Base-by-base conservation (phyloP, 768 basidiomycete genomes). In the Lepiota brunneoincarnata region DNA sequence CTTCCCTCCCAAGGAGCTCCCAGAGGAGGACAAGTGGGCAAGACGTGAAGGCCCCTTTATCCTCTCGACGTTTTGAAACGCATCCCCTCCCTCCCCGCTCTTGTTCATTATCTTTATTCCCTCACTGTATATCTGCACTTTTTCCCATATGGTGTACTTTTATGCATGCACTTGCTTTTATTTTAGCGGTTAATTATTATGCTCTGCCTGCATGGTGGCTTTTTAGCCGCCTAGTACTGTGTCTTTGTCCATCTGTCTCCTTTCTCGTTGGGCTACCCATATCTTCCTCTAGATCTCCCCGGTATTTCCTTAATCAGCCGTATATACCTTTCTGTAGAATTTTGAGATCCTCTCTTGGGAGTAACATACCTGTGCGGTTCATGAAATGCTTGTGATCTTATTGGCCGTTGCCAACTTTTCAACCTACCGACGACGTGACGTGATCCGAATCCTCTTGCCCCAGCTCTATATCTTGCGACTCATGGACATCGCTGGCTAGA, bases 1-100 rank as follows among this genome's bases (percentile, higher is more conserved):
- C 43, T 80, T 79, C 58, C 75, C 77, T 42, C 75, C 72, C 61
- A 71, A 54, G 44, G 44, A 46, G 3, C 46, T 47, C 35, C 44
- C 52, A 34, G 44, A 47, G 38, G 52, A 54, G 36, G 52, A 54
- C 28, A 44, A 54, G 23, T 54, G 44, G 43, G 20, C 44, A 31
- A 26, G 44, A 46, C 52, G 52, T 9, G 37, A n/a, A 31, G 79
- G 74, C 21, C 80, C 81, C n/a, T 71, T 72, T 54, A 71, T 71
- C 36, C 64, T 83, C 51, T 84, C 87, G 37, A 87, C 87, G 2
- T 89, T 89, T 63, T 87, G 55, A 68, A 62, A 64, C 64, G 59
- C 60, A 61, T 41, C 24, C 47, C 17, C 42, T 47, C 9, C 41
- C 24, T 34, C 35, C 28, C 48, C 39, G 21, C 47, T 49, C 20